These are phyloP conservation scores for Arthrinium puccinioides DNA, from an alignment of 2,329 filamentous ascomycete genomes.

Conservation along the genomic window DNA sequence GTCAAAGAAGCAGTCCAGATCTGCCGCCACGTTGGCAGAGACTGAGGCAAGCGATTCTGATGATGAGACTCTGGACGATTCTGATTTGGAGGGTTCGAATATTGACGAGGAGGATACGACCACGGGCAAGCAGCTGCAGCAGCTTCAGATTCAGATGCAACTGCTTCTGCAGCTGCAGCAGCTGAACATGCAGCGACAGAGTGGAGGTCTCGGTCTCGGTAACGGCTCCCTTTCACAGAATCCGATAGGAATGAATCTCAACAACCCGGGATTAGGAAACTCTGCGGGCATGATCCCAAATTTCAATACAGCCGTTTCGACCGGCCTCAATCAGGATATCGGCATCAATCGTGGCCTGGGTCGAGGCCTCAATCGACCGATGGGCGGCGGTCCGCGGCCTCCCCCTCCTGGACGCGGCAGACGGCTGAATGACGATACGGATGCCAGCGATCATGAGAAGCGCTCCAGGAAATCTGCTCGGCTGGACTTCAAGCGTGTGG, in stretches of 20 bases:
- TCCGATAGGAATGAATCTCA: too few species aligned
- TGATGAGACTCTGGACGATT: conserved; percentile 8
- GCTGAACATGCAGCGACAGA: conserved; percentile 4
- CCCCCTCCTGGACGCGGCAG: too few species aligned
- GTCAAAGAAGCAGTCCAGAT: conserved; percentile 17
- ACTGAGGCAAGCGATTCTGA: conserved; percentile 8
- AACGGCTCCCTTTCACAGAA: too few species aligned
- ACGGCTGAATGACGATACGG: too few species aligned
- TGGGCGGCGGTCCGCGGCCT: too few species aligned
- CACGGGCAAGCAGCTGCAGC: conserved; percentile 12
- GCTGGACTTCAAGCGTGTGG: conserved; percentile 42
- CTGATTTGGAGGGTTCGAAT: conserved; percentile 17
- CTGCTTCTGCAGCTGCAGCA: too few species aligned
- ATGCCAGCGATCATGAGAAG: background rate
- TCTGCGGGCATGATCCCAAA: too few species aligned
- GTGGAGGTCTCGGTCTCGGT: background rate
- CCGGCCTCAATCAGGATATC: too few species aligned
- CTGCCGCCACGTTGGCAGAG: conserved; percentile 11
- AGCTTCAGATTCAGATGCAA: conserved; percentile 19
- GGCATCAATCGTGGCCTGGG: too few species aligned
- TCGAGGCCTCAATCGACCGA: too few species aligned
- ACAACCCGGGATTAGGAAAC: too few species aligned
- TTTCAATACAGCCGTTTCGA: too few species aligned
- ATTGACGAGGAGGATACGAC: conserved; percentile 8
- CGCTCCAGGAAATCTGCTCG: background rate